Conservation (phyloP, 2,329 filamentous ascomycete species). For the Fusarium sp. region DNA sequence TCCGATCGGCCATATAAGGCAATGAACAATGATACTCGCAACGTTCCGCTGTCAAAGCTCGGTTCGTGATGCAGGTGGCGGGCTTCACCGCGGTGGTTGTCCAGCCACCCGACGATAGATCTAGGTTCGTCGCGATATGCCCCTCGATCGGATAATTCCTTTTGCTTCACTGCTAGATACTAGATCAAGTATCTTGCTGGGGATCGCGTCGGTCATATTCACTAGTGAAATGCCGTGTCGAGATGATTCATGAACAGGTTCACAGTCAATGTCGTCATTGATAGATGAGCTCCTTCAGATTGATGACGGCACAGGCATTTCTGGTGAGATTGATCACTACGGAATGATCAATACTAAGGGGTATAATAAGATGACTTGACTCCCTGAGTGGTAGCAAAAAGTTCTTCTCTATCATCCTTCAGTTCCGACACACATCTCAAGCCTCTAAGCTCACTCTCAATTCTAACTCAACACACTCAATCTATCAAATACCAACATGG, state of each 20-base stretch:
- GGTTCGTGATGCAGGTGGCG: conserved; percentile 14
- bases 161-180: neutral
- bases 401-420: neutral
- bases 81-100: neutral
- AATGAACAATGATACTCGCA: neutral
- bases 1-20: neutral
- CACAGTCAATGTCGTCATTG: conserved; percentile 40
- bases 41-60: neutral
- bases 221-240: conserved; percentile 10
- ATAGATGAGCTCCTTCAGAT: conserved; percentile 13
- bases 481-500: conserved; percentile 19
- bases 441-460: neutral
- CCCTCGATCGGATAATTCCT: conserved; percentile 20
- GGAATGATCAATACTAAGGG: neutral
- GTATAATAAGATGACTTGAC: conserved; percentile 30
- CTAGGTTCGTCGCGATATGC: conserved; percentile 3
- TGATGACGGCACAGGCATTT: conserved; percentile 20
- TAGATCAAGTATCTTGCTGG: conserved; percentile 7
- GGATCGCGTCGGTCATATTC: conserved; percentile 19
- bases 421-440: neutral
- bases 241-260: conserved; percentile 36
- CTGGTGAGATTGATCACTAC: neutral
- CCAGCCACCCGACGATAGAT: conserved; percentile 24
- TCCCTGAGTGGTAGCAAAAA: neutral
- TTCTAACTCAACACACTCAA: neutral